Evolutionary conservation across 2,329 filamentous ascomycete genomes (phyloP), one percentile per base, ranked within the genome.

Genomic region (Plectosphaerella sp.): DNA sequence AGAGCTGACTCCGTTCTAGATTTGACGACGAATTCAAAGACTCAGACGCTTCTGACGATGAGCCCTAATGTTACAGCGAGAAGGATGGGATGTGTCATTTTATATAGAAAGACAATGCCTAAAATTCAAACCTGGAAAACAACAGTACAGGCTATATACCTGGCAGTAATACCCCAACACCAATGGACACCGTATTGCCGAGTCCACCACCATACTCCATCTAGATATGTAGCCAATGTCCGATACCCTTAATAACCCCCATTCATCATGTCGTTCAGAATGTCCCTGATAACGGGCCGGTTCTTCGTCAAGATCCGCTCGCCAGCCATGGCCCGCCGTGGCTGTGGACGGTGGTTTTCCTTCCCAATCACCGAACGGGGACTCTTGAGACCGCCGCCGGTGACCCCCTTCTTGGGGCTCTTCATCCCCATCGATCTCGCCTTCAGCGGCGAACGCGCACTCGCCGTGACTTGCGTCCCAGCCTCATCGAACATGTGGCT

Each of bases 261-360:
- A 52, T 73, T 69, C 50, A 70, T 77, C 70, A 84, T 74, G 58
- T 91, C 89, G 69, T 94, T 90, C 60, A 91, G 75, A 57, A 96
- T 84, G 74, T 93, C 87, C 64, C 82, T 81, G 63, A 92, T 75
- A 51, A 95, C 78, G 36, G 84, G 81, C 61, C 84, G 83, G 36
- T 80, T 83, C 53, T 82, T 84, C 58, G 91, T 67, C 53, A 93
- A 70, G 33, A 78, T 76, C 57, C 78, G 81, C 49, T 79, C 79
- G 1, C 84, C 83, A 45, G 83, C 76, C 61, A 81, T 84, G 8
- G 72, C 76, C 60, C 67, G 78, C 57, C 75, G 82, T 2, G 84
- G 83, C 57, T 69, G 77, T 45, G 71, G 15, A 5, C 15, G 74
- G 54, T 66, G 62, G 57, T 78, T 77, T 60, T 79, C 76, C 60